Conservation (phyloP, 2,329 filamentous ascomycete species). For the Arthrobotrys pseudoclavata region DNA sequence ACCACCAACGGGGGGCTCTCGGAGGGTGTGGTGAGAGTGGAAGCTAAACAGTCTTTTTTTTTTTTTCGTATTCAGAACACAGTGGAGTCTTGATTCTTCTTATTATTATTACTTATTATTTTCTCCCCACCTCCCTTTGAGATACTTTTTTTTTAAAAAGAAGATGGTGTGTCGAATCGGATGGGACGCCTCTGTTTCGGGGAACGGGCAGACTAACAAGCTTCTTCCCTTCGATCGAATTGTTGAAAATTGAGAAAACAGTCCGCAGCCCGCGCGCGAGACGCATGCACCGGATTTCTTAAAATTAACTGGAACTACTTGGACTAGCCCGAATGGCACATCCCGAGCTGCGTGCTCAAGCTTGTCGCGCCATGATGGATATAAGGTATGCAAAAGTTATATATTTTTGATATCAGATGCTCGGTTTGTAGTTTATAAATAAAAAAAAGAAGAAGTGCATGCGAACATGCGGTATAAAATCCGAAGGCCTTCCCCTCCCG, state of each 20-base stretch:
- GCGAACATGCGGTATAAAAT: conserved; percentile 30
- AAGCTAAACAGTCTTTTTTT: conserved; percentile 2
- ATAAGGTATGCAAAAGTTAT: not conserved
- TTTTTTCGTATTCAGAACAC: conserved; percentile 31
- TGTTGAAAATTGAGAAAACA: conserved; percentile 6
- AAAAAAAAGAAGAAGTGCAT: not conserved
- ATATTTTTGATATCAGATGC: conserved; percentile 10
- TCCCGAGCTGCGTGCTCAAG: conserved; percentile 23
- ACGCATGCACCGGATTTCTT: conserved; percentile 20
- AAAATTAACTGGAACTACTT: not conserved
- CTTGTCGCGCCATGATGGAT: conserved; percentile 23
- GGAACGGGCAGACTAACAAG: conserved; percentile 52
- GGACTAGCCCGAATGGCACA: conserved; percentile 47
- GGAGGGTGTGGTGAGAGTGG: conserved; percentile 23
- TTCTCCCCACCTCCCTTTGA: not conserved
- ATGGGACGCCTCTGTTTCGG: conserved; percentile 59
- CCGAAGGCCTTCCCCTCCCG: conserved; percentile 22
- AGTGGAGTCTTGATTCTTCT: conserved; percentile 31
- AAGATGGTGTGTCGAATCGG: conserved; percentile 50
- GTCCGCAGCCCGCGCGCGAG: not conserved
- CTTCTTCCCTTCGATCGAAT: conserved; percentile 29
- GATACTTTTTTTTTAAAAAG: conserved; percentile 5
- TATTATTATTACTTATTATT: conserved; percentile 23
- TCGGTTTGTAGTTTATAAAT: conserved; percentile 2
- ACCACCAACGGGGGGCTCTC: conserved; percentile 40